Conservation (phyloP, 371 early-diverging fungal species). For the Haplosporangium sp. region DNA sequence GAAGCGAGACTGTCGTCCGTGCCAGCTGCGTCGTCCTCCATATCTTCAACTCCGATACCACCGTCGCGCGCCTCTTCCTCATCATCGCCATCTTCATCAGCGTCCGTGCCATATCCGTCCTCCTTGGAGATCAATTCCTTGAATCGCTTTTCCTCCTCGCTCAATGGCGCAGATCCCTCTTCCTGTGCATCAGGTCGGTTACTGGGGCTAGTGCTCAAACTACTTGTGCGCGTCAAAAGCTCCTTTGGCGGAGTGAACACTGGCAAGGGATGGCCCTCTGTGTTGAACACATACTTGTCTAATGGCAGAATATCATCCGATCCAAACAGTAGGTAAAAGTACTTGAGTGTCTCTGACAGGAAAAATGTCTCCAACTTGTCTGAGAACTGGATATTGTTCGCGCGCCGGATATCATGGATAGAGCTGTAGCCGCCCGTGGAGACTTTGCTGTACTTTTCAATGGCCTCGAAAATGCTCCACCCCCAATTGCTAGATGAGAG, state of each 20-base stretch:
- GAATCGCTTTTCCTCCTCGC: constrained; percentile 7
- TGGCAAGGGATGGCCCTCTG: constrained; percentile 92
- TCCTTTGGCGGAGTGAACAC: constrained; percentile 59
- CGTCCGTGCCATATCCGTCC: constrained; percentile 3
- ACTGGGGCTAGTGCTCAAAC: background rate
- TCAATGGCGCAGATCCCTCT: background rate
- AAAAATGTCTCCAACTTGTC: constrained; percentile 87
- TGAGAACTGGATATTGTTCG: constrained; percentile 38
- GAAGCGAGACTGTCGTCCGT: constrained; percentile 8
- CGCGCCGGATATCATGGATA: constrained; percentile 72
- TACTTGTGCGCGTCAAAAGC: constrained; percentile 22
- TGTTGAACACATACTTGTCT: constrained; percentile 87
- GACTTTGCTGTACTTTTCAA: constrained; percentile 82
- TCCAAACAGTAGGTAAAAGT: constrained; percentile 89
- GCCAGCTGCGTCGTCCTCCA: constrained; percentile 22
- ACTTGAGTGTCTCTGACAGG: constrained; percentile 95
- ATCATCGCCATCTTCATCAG: constrained; percentile 6
- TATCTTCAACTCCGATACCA: constrained; percentile 2
- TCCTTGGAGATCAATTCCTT: constrained; percentile 15
- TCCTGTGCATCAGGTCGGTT: background rate
- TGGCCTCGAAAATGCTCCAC: constrained; percentile 86
- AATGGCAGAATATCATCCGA: constrained; percentile 76
- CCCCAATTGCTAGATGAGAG: constrained; percentile 83
- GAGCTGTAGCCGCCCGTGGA: constrained; percentile 82
- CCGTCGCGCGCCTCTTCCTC: constrained; percentile 11